phyloP scores from a whole-genome alignment of 192 early-diverging fungal species.

The Backusella luteola region DNA sequence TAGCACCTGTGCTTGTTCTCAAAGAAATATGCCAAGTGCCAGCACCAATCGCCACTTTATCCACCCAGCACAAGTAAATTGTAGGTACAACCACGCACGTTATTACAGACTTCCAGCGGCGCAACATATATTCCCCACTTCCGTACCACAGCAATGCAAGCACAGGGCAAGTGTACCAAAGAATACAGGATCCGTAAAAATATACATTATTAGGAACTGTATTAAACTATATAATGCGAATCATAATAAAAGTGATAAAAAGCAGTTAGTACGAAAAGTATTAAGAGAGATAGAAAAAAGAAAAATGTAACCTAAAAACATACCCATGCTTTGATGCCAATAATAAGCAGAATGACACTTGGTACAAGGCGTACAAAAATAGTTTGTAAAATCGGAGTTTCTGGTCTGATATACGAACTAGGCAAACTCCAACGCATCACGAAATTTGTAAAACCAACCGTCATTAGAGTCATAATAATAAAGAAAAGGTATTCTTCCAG shows the following conservation, averaged over 20 bases:
- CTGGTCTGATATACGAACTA: conserved; percentile 23
- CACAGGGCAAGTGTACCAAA: conserved; percentile 47
- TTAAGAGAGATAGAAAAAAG: not conserved
- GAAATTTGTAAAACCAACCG: conserved; percentile 31
- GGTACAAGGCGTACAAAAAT: conserved; percentile 25
- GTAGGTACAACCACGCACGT: conserved; percentile 39
- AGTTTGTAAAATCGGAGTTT: not conserved
- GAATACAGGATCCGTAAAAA: conserved; percentile 49
- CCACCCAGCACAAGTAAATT: conserved; percentile 47
- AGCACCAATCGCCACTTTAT: conserved; percentile 39
- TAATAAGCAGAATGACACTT: conserved; percentile 9
- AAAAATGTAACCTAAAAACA: not conserved
- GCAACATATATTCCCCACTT: conserved; percentile 45
- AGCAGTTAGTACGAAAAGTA: not conserved
- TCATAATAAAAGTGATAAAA: not conserved
- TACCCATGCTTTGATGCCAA: conserved; percentile 31
- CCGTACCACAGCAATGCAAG: conserved; percentile 49
- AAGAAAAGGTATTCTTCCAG: conserved; percentile 62
- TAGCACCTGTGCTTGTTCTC: conserved; percentile 36
- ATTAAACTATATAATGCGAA: conserved; percentile 5
- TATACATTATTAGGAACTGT: conserved; percentile 33
- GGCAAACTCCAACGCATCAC: conserved; percentile 39
- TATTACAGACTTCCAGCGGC: conserved; percentile 18
- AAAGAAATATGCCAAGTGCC: conserved; percentile 49
- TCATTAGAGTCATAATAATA: conserved; percentile 51